phyloP scores from a whole-genome alignment of 2,329 filamentous ascomycete genomes.

The Westerdykella aurantiaca region DNA sequence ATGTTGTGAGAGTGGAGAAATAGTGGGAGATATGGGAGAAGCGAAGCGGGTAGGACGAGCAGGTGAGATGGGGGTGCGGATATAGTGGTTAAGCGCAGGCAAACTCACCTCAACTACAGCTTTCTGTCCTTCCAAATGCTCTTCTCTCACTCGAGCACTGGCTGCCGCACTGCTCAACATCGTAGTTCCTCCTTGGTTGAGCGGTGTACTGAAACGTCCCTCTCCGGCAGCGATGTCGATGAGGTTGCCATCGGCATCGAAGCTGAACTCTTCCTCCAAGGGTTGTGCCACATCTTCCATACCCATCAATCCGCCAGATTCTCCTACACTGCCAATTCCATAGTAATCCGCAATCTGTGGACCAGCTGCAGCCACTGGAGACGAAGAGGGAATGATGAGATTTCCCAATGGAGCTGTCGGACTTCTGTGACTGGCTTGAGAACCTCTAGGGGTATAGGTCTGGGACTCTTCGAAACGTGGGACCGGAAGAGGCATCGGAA shows the following conservation, averaged over 20 bases:
- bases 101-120: constrained; percentile 35
- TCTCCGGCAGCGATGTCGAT: constrained; percentile 39
- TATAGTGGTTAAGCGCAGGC: constrained; percentile 4
- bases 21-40: neutral
- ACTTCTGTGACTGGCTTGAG: constrained; percentile 23
- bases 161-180: constrained; percentile 31
- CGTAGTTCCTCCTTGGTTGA: constrained; percentile 3
- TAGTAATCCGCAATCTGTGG: constrained; percentile 41
- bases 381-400: constrained; percentile 47
- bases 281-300: constrained; percentile 42
- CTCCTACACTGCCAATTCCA: constrained; percentile 33
- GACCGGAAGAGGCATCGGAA: constrained; percentile 32
- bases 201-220: constrained; percentile 12
- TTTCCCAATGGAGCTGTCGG: constrained; percentile 16
- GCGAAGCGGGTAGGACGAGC: neutral
- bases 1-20: constrained; percentile 6
- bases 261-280: constrained; percentile 50
- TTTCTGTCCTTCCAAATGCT: constrained; percentile 39
- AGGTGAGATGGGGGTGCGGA: constrained; percentile 2
- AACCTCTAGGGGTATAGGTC: constrained; percentile 31
- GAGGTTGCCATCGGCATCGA: constrained; percentile 58
- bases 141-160: constrained; percentile 38
- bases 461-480: constrained; percentile 34
- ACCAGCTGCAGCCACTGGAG: constrained; percentile 37
- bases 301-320: constrained; percentile 19